Base-by-base conservation (phyloP, 768 basidiomycete genomes). In the Suillus subaureus region DNA sequence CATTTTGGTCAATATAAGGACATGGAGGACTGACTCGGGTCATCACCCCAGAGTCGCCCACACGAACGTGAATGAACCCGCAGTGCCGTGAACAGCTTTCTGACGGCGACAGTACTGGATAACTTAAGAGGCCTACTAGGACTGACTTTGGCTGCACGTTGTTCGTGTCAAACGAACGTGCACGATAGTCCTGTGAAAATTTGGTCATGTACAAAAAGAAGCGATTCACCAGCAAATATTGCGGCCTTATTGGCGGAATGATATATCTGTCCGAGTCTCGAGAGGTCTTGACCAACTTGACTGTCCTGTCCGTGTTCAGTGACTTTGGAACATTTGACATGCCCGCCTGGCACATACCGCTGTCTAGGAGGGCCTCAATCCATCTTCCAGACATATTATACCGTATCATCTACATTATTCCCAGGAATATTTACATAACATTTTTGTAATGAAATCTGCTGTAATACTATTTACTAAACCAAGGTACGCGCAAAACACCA, bases 151-250 rank as follows among this genome's bases (percentile, higher is more conserved):
- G 0, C 16, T 31, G 54, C 54, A 55, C 54, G 52, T 54, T 54
- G 52, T 31, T 54, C 31, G 31, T n/a, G 21, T 55, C 18, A 31
- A 55, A 33, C 51, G 51, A 52, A 52, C 54, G 54, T 55, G 54
- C 28, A 11, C 21, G 15, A 21, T 2, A 8, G 6, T 55, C 28
- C 28, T 54, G 52, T 33, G 52, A 31, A 21, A 28, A 31, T 54
- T 54, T 54, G 26, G 52, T 23, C 47, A 49, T 6, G 8, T 45
- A 21, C 43, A 23, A 49, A 49, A 49, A 26, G 49, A 51, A 49
- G 47, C 47, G 23, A 47, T 16, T 16, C 13, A 26, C 49, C 23
- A n/a, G 23, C 13, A 16, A 51, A 51, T 35, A 35, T 35, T 35
- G 35, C 35, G 35, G 35, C 35, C 35, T 35, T 35, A 11, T 35